Percentiles rank a stretch among this genome's conserved stretches.
These are phyloP conservation scores for Coemansia sp. DNA, from an alignment of 192 early-diverging fungal species.

Conservation along the genomic window DNA sequence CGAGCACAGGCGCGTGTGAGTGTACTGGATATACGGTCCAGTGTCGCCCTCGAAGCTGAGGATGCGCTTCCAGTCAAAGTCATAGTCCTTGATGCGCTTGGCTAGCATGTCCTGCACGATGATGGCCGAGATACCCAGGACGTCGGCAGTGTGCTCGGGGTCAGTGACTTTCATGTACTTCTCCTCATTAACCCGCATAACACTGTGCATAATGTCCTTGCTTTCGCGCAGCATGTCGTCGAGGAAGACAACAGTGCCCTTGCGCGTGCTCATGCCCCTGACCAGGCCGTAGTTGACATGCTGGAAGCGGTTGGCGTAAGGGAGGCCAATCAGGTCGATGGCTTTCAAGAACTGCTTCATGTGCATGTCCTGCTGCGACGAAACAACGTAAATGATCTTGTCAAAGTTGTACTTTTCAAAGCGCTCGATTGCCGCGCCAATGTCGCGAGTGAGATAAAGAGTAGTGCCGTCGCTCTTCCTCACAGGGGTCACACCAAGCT, in stretches of 20 bases:
- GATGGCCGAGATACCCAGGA: constrained; percentile 90
- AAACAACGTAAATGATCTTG: constrained; percentile 90
- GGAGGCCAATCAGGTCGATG: constrained; percentile 74
- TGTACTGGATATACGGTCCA: constrained; percentile 98
- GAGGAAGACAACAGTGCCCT: constrained; percentile 92
- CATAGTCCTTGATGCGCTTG: constrained; percentile 91
- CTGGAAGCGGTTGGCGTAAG: constrained; percentile 77
- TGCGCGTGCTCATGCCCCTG: constrained; percentile 93
- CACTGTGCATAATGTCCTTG: constrained; percentile 84
- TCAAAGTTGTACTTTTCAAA: constrained; percentile 86
- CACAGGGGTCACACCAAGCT: constrained; percentile 80
- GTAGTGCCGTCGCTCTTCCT: constrained; percentile 90
- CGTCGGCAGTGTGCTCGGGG: constrained; percentile 77
- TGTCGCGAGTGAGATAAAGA: constrained; percentile 93
- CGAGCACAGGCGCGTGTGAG: constrained; percentile 95
- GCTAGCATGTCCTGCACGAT: constrained; percentile 90
- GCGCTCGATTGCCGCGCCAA: constrained; percentile 92
- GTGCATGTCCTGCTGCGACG: constrained; percentile 86
- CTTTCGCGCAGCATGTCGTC: constrained; percentile 89
- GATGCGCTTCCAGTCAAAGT: constrained; percentile 89
- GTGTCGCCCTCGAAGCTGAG: constrained; percentile 97
- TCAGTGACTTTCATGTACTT: constrained; percentile 85
- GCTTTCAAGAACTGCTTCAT: constrained; percentile 95
- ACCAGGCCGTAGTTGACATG: constrained; percentile 97
- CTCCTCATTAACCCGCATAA: constrained; percentile 84